These are phyloP conservation scores for Dorcoceras hygrometricum DNA, from an alignment of 257 asterid species.

Conservation along the genomic window DNA sequence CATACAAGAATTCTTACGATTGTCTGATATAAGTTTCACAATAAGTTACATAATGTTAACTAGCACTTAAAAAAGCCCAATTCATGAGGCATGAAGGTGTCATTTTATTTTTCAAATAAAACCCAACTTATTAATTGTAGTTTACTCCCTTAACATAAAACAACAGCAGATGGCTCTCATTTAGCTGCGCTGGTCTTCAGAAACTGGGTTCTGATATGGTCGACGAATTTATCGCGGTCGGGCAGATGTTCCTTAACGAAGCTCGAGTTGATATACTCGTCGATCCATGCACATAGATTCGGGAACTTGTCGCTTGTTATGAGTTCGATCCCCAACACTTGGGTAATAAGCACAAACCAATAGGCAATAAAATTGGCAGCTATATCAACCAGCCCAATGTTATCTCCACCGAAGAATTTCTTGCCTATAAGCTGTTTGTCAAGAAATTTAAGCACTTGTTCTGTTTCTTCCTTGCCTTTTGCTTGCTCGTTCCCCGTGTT, in stretches of 20 bases:
- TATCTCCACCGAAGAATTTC: conserved; percentile 45
- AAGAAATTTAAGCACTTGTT: conserved; percentile 24
- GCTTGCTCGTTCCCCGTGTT: conserved; percentile 30
- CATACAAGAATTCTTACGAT: too few species aligned
- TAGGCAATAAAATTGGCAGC: conserved; percentile 28
- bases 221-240: background rate
- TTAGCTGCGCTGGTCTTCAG: background rate
- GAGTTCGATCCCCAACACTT: conserved; percentile 25
- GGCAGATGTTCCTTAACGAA: background rate
- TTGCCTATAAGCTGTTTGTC: conserved; percentile 37
- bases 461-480: conserved; percentile 35
- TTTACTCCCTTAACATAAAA: background rate
- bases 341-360: conserved; percentile 29
- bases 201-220: background rate
- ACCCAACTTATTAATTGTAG: background rate
- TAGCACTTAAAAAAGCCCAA: too few species aligned
- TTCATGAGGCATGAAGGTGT: too few species aligned
- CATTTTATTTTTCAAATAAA: too few species aligned
- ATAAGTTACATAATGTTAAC: too few species aligned
- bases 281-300: background rate
- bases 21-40: too few species aligned
- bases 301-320: conserved; percentile 24
- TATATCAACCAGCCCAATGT: conserved; percentile 36
- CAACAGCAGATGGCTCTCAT: background rate
- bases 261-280: background rate